Evolutionary conservation across 345 rosid genomes (phyloP).

Genomic region (Hibiscus trionum): DNA sequence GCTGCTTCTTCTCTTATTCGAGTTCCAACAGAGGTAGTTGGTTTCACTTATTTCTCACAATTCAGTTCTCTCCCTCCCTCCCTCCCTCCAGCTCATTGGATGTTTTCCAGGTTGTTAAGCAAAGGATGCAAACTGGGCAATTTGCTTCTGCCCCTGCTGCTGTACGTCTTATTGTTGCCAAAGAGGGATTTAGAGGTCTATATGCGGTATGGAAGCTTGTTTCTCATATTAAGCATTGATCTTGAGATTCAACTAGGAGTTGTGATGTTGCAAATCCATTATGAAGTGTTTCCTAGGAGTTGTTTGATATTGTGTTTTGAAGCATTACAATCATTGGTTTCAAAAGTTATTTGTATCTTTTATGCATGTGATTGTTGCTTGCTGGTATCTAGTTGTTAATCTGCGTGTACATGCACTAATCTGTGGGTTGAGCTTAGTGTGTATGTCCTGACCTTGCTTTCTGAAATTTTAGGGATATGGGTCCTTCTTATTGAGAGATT

Average conservation of each 20-base stretch:
- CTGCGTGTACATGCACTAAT: background rate
- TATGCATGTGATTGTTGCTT: background rate
- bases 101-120: conserved; percentile 55
- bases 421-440: background rate
- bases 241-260: conserved; percentile 1
- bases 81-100: background rate
- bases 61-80: background rate
- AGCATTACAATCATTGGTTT: background rate
- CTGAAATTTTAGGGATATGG: conserved; percentile 65
- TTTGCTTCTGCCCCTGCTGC: conserved; percentile 61
- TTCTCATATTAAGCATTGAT: conserved; percentile 7
- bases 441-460: background rate
- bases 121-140: conserved; percentile 71
- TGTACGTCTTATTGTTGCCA: conserved; percentile 49
- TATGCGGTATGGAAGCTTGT: conserved; percentile 45
- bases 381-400: background rate
- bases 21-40: conserved; percentile 64
- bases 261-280: background rate
- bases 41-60: conserved; percentile 1
- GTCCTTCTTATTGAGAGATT: conserved; percentile 76
- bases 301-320: conserved; percentile 3
- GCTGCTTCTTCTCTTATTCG: conserved; percentile 69
- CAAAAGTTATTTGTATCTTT: background rate
- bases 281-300: background rate
- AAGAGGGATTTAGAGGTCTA: conserved; percentile 61